Conservation (phyloP, 345 rosid genomes). For the Nasturtium officinale region DNA sequence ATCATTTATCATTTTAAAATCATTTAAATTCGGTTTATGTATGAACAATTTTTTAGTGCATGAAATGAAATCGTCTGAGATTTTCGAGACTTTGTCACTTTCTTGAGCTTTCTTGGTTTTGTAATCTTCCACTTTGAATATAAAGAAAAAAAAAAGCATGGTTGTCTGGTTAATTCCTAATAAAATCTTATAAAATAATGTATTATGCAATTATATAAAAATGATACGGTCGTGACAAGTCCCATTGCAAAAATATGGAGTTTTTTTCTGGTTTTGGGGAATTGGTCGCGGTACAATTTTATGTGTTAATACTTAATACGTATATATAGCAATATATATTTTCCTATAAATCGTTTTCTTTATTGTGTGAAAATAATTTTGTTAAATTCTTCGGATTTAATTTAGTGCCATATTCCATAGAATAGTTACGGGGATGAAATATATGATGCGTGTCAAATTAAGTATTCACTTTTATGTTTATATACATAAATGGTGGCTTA, state of each 20-base stretch:
- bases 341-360: background rate
- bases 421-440: background rate
- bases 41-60: slow-evolving; percentile 5
- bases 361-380: background rate
- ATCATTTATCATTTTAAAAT: background rate
- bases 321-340: background rate
- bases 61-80: slow-evolving; percentile 19
- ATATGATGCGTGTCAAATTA: slow-evolving; percentile 21
- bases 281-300: slow-evolving; percentile 55
- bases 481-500: slow-evolving; percentile 11
- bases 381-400: slow-evolving; percentile 15
- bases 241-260: slow-evolving; percentile 30
- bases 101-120: slow-evolving; percentile 37
- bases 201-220: slow-evolving; percentile 32
- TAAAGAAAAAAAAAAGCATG: slow-evolving; percentile 35
- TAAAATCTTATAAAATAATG: slow-evolving; percentile 17
- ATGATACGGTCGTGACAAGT: slow-evolving; percentile 56
- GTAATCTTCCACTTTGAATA: slow-evolving; percentile 38
- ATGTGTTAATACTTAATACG: background rate
- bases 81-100: slow-evolving; percentile 30
- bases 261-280: slow-evolving; percentile 63
- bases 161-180: slow-evolving; percentile 34
- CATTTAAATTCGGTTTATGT: background rate
- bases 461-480: slow-evolving; percentile 7
- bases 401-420: background rate